Conservation (phyloP, 2,329 filamentous ascomycete species). For the Fusarium acutatum region DNA sequence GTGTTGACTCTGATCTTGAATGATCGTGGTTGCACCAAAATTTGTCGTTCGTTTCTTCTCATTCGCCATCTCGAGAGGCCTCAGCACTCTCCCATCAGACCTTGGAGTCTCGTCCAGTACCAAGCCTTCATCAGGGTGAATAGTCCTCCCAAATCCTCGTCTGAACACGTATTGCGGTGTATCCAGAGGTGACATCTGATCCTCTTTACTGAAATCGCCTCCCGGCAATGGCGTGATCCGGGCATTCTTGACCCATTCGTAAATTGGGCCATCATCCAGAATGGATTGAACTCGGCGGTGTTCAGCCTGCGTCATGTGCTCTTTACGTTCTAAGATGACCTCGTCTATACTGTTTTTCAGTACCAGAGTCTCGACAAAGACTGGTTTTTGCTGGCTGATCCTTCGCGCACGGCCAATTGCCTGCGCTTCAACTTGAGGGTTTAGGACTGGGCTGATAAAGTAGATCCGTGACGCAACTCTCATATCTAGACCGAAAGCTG, state of each 20-base stretch:
- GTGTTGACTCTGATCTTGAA: constrained; percentile 3
- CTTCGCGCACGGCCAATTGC: constrained; percentile 90
- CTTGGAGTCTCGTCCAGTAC: constrained; percentile 41
- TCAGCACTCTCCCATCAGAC: not conserved
- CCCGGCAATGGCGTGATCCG: constrained; percentile 51
- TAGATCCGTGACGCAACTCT: constrained; percentile 84
- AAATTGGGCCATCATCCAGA: constrained; percentile 66
- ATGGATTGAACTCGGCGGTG: constrained; percentile 64
- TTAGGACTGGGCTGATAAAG: constrained; percentile 88
- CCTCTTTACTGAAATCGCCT: constrained; percentile 45
- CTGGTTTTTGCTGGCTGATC: constrained; percentile 82
- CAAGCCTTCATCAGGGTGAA: constrained; percentile 58
- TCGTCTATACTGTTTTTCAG: constrained; percentile 85
- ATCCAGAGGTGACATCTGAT: constrained; percentile 59
- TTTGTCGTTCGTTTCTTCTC: constrained; percentile 40
- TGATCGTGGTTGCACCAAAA: constrained; percentile 16
- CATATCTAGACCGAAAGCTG: constrained; percentile 88
- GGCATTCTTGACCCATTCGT: constrained; percentile 66
- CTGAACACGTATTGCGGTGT: constrained; percentile 61
- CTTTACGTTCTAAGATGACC: constrained; percentile 77
- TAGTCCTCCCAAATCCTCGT: constrained; percentile 53
- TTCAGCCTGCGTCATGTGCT: constrained; percentile 76
- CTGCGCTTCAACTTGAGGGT: constrained; percentile 86
- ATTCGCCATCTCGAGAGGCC: constrained; percentile 16
- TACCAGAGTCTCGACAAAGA: constrained; percentile 87